Conservation (phyloP, 75 land plant genomes). For the Ceratopteris richardii region DNA sequence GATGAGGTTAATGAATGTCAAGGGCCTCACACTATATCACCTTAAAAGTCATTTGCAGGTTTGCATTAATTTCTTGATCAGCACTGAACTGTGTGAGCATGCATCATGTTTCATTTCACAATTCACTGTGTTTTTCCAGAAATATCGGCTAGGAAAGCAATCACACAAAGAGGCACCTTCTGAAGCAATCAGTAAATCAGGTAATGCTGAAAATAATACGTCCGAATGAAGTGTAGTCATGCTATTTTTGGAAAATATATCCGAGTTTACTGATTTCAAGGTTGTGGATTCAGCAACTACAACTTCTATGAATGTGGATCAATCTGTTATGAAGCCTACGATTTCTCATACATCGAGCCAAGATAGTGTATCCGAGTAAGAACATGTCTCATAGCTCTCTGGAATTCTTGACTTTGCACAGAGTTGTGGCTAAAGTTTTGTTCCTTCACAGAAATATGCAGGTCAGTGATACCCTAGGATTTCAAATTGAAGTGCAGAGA, state of each 20-base stretch:
- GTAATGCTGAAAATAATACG: no score
- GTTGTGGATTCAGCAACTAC: not conserved
- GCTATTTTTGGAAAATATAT: no score
- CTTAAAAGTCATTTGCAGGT: constrained; percentile 72
- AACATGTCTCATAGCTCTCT: not conserved
- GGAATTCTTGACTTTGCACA: no score
- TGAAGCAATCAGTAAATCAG: no score
- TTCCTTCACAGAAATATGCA: constrained; percentile 12
- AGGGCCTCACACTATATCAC: constrained; percentile 66
- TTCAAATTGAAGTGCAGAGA: constrained; percentile 34
- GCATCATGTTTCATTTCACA: not conserved
- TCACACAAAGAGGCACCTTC: constrained; percentile 9
- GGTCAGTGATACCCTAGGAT: constrained; percentile 22
- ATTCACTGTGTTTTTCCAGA: constrained; percentile 14
- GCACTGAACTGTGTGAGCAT: no score
- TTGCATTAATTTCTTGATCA: not conserved
- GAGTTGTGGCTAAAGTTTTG: no score
- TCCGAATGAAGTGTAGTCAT: no score
- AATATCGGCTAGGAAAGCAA: constrained; percentile 59
- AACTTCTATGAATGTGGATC: not conserved
- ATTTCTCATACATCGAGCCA: no score
- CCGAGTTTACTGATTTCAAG: not conserved
- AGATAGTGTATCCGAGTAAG: not conserved
- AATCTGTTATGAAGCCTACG: not conserved
- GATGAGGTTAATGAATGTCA: constrained; percentile 49